Base-by-base conservation (phyloP, 176 grass and related monocot genomes). In the Musa acuminata region DNA sequence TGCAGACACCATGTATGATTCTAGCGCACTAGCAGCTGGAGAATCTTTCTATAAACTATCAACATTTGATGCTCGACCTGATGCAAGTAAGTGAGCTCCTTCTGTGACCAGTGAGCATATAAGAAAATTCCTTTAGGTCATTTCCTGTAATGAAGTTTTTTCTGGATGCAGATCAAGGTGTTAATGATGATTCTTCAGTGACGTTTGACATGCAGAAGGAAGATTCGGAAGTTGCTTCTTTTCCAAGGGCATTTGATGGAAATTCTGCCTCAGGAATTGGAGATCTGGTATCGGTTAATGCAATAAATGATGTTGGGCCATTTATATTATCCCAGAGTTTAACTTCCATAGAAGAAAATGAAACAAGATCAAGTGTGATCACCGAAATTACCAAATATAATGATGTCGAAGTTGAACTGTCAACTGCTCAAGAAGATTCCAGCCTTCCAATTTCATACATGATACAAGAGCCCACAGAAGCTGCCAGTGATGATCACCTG, bases 361-460 rank as follows among this genome's bases (percentile, higher is more conserved):
- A 20, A 55, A 59, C 52, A 16, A 68, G 23, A 71, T 76, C 84
- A 50, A 51, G 67, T 69, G 64, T 80, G 62, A 74, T 86, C 71
- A 64, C 29, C 0, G 80, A 27, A 23, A 19, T 2, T 62, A 49
- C 26, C 7, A 16, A 63, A 35, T 78, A 70, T 85, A 27, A 71
- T 72, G n/a, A 73, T 59, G 75, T 72, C 72, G 71, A 82, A 63
- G 23, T 84, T 49, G 20, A 52, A 83, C 21, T 21, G 13, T 16
- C 57, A 52, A 55, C 12, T 62, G n/a, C n/a, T 53, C 49, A 35
- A 26, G 20, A 73, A 29, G 21, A 51, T 23, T 65, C 62, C 50
- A 50, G 9, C 2, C 11, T 55, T 73, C 71, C 21, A 27, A 49
- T 53, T 13, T n/a, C 51, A 54, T 24, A n/a, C 24, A 51, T 14